phyloP scores from a whole-genome alignment of 2,329 filamentous ascomycete species.

The Myriosclerotinia duriaeana region DNA sequence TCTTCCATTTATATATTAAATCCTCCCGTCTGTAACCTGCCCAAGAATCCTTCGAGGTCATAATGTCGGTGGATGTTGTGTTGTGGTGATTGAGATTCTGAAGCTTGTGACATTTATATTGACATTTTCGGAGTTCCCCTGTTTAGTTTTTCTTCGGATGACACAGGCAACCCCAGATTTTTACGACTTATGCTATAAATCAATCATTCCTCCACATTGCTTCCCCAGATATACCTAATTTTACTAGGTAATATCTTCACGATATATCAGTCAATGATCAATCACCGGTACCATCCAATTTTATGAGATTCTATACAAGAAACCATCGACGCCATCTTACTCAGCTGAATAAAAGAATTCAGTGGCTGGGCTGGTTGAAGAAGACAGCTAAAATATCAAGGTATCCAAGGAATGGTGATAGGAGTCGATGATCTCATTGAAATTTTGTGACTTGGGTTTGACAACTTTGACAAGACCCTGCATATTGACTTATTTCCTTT shows the following conservation, averaged over 20 bases:
- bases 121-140: too few species aligned
- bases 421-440: conserved; percentile 6
- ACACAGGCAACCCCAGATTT: not conserved
- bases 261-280: too few species aligned
- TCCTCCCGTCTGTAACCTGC: too few species aligned
- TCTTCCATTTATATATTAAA: too few species aligned
- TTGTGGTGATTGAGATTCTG: too few species aligned
- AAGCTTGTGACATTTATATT: too few species aligned
- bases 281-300: too few species aligned
- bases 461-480: not conserved
- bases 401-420: conserved; percentile 1
- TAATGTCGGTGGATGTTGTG: too few species aligned
- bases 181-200: not conserved
- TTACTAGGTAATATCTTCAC: too few species aligned
- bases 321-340: too few species aligned
- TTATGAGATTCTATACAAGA: not conserved
- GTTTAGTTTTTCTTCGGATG: not conserved
- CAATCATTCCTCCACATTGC: not conserved
- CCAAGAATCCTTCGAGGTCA: too few species aligned
- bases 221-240: not conserved
- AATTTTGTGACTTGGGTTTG: not conserved
- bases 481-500: not conserved
- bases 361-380: not conserved
- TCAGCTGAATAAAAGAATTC: not conserved
- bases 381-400: not conserved